Base-by-base conservation (phyloP, 495 filamentous ascomycete genomes). In the Symbiotaphrina buchneri region DNA sequence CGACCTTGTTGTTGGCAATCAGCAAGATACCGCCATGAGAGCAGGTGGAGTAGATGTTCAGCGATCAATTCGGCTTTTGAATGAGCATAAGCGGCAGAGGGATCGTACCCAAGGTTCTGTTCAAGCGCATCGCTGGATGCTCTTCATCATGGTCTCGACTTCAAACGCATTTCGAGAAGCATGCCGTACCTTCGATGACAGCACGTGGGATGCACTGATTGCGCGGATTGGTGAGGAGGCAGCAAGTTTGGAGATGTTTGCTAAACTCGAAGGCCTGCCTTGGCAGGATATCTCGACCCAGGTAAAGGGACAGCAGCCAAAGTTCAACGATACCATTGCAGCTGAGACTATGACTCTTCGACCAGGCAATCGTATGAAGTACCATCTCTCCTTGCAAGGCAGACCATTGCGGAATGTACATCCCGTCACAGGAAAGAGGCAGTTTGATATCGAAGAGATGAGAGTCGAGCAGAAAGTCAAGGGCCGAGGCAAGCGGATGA, bases 201-300 rank as follows among this genome's bases (percentile, higher is more conserved):
- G 13, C 18, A n/a, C 37, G 1, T 55, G 45, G 51, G 20, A 39
- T 4, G 8, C 14, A 3, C 11, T 56, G 5, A 11, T 38, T 6
- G n/a, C 30, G 2, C 16, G 33, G 2, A 43, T 56, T 15, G 14
- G 18, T 0, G 19, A 31, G 1, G 44, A 56, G 10, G 4, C 5
- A 0, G 19, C 32, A 7, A 56, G 54, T 32, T 30, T 57, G 14
- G 41, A 51, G 15, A 15, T 47, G 1, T 55, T 50, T 34, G 48
- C 46, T 3, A 41, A 43, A 6, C 32, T 41, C 6, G 42, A 46
- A 19, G 36, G 34, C 0, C 31, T 56, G 1, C 47, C 49, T 16
- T 56, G 52, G 50, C 37, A 36, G 11, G 41, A 7, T 19, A 11
- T 27, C 18, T 32, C 13, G 10, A 7, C n/a, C 15, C 18, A 10